A percentile compares a stretch with the other conserved stretches of the same genome.
These are phyloP conservation scores for Penicillium longicatenatum DNA, from an alignment of 495 filamentous ascomycete genomes.

Conservation along the genomic window DNA sequence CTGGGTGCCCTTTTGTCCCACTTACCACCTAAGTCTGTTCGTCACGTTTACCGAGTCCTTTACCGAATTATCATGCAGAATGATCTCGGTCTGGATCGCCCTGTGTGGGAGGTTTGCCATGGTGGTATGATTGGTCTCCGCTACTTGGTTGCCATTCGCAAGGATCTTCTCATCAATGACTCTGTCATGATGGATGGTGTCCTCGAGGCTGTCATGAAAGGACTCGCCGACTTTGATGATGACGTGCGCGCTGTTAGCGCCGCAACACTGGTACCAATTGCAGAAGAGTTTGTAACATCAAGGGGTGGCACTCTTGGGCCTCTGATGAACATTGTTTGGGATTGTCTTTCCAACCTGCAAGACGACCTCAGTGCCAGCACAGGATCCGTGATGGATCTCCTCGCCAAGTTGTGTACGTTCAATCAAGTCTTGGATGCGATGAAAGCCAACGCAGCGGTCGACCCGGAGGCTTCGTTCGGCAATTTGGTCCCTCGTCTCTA, in stretches of 20 bases:
- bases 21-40: slow-evolving; percentile 71
- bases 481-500: slow-evolving; percentile 91
- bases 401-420: slow-evolving; percentile 94
- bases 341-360: slow-evolving; percentile 90
- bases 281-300: slow-evolving; percentile 86
- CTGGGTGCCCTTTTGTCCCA: slow-evolving; percentile 86
- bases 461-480: slow-evolving; percentile 84
- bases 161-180: slow-evolving; percentile 83
- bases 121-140: slow-evolving; percentile 96
- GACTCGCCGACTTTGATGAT: slow-evolving; percentile 85
- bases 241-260: slow-evolving; percentile 97
- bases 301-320: slow-evolving; percentile 72
- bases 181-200: slow-evolving; percentile 88
- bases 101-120: slow-evolving; percentile 92
- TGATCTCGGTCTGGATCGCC: slow-evolving; percentile 67
- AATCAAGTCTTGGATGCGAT: slow-evolving; percentile 90
- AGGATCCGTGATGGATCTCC: slow-evolving; percentile 94
- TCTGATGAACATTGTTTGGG: slow-evolving; percentile 95
- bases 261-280: slow-evolving; percentile 92
- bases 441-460: slow-evolving; percentile 81
- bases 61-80: slow-evolving; percentile 90
- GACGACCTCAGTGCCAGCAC: slow-evolving; percentile 97
- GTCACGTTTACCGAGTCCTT: slow-evolving; percentile 76
- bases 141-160: slow-evolving; percentile 92
- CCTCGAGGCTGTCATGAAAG: slow-evolving; percentile 89